A percentile compares a stretch with the other conserved stretches of the same genome.
These are phyloP conservation scores for Mycothermus thermophilus DNA, from an alignment of 495 filamentous ascomycete genomes.

Conservation along the genomic window DNA sequence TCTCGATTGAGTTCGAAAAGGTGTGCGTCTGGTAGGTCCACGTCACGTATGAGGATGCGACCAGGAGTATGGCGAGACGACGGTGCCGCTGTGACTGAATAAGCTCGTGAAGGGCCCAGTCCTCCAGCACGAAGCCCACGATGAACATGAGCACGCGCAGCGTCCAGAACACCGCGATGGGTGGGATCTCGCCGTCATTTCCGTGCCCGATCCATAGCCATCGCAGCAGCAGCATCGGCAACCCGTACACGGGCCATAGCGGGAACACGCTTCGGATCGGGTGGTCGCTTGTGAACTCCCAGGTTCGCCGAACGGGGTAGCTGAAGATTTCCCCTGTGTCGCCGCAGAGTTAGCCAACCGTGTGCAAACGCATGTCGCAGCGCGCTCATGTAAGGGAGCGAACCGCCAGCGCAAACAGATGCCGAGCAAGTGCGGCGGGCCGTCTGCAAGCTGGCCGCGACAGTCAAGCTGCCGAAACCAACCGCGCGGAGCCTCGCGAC, in stretches of 20 bases:
- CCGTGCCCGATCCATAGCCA: slow-evolving; percentile 64
- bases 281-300: slow-evolving; percentile 79
- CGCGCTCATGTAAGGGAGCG: too few species aligned
- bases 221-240: slow-evolving; percentile 79
- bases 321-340: slow-evolving; percentile 68
- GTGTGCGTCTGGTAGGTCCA: slow-evolving; percentile 99
- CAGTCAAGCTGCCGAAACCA: too few species aligned
- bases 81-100: slow-evolving; percentile 60
- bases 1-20: slow-evolving; percentile 95
- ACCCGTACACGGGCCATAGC: slow-evolving; percentile 83
- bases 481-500: background rate
- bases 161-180: slow-evolving; percentile 74
- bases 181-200: slow-evolving; percentile 43
- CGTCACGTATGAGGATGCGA: slow-evolving; percentile 93
- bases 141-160: slow-evolving; percentile 81
- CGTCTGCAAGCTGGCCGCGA: too few species aligned
- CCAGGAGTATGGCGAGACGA: slow-evolving; percentile 56
- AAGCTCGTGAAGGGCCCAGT: slow-evolving; percentile 92
- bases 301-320: slow-evolving; percentile 73
- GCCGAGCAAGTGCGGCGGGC: background rate
- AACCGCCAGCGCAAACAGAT: too few species aligned
- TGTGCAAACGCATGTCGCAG: background rate
- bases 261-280: slow-evolving; percentile 94
- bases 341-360: slow-evolving; percentile 1
- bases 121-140: slow-evolving; percentile 87